phyloP scores from a whole-genome alignment of 305 asterid genomes.

The Solanum hybrid region DNA sequence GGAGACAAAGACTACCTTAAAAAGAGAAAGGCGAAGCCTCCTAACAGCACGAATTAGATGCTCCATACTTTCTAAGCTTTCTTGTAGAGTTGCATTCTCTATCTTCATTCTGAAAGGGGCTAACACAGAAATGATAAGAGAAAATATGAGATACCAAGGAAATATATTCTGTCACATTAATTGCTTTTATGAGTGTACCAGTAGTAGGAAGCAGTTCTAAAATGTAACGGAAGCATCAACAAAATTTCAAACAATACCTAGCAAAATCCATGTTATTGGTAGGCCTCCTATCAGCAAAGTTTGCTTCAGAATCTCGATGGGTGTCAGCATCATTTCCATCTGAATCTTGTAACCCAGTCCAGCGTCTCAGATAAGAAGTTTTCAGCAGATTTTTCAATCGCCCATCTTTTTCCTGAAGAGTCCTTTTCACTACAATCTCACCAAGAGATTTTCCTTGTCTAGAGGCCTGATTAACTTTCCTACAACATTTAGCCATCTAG shows the following conservation, averaged over 20 bases:
- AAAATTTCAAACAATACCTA: constrained; percentile 32
- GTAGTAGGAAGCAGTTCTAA: not conserved
- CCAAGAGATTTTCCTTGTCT: constrained; percentile 28
- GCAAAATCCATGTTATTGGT: constrained; percentile 56
- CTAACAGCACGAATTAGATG: constrained; percentile 66
- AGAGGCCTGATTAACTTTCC: constrained; percentile 31
- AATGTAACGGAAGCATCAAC: not conserved
- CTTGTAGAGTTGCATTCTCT: constrained; percentile 83
- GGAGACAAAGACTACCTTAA: constrained; percentile 42
- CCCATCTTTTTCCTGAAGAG: constrained; percentile 56
- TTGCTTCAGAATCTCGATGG: constrained; percentile 28
- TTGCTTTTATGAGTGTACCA: not conserved
- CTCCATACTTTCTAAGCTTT: constrained; percentile 90
- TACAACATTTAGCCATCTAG: constrained; percentile 3
- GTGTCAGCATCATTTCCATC: constrained; percentile 37
- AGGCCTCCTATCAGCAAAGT: too few relatives aligned
- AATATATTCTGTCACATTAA: not conserved
- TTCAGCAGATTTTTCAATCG: constrained; percentile 52
- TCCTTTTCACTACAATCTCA: constrained; percentile 29
- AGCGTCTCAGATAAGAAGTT: constrained; percentile 53
- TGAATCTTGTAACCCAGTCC: constrained; percentile 48
- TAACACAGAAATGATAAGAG: not conserved
- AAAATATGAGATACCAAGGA: not conserved
- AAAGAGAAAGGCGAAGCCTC: constrained; percentile 54
- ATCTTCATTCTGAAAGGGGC: constrained; percentile 61